Percentiles rank a stretch among this genome's conserved stretches.
These are phyloP conservation scores for Lentithecium fluviatile DNA, from an alignment of 495 filamentous ascomycete genomes.

Conservation along the genomic window DNA sequence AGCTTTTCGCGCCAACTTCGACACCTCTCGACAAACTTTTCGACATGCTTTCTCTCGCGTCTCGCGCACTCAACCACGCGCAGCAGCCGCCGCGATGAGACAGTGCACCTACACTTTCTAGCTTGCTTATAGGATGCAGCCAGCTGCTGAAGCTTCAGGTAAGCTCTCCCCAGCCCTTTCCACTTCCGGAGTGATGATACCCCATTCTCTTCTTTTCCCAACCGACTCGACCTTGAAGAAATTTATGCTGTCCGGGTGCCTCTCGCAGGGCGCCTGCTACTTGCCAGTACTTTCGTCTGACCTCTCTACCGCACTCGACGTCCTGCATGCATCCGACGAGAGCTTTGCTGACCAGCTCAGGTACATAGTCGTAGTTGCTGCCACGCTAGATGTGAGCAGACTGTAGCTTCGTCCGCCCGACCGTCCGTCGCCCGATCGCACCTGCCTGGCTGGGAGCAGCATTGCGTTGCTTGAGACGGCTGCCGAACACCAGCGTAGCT, in stretches of 20 bases:
- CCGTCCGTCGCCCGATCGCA: no score
- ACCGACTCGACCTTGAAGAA: constrained; percentile 95
- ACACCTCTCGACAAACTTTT: background rate
- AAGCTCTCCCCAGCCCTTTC: constrained; percentile 18
- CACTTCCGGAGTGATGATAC: constrained; percentile 73
- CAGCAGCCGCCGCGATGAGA: no score
- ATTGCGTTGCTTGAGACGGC: no score
- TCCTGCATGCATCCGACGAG: background rate
- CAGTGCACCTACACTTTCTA: no score
- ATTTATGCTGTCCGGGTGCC: constrained; percentile 64
- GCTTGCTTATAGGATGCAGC: no score
- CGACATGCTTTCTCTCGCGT: background rate
- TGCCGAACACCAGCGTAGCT: no score
- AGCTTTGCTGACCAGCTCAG: background rate
- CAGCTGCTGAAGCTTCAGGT: no score
- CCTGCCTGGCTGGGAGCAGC: no score
- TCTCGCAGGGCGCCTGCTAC: constrained; percentile 79
- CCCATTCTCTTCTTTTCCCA: constrained; percentile 84
- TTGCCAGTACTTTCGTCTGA: constrained; percentile 99
- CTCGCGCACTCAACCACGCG: no score
- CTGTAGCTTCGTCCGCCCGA: no score
- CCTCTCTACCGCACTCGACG: constrained; percentile 18
- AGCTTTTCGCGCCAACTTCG: constrained; percentile 4
- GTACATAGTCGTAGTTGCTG: constrained; percentile 2
- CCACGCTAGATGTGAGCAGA: background rate